Evolutionary conservation across 225 moss, liverwort and hornwort species (phyloP), one percentile per base, ranked within the genome.

Genomic region (Neckera pumila): DNA sequence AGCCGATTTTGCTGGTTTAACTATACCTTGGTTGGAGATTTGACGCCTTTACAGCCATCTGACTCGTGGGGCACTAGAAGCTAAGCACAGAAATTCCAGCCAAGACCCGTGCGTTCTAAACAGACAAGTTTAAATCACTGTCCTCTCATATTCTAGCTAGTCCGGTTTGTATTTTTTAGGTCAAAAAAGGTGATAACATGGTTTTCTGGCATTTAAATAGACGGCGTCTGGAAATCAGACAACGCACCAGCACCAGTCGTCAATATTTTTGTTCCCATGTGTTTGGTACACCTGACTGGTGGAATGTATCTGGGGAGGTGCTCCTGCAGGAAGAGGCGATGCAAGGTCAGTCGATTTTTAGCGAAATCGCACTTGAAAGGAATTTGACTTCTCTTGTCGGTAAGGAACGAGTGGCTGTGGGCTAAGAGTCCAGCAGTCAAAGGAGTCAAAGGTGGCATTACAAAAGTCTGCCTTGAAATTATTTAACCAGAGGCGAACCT

Each of bases 301-400:
- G 66, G 88, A 85, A 90, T 83, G 92, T 66, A 61, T 60, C 66
- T 79, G 45, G 66, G 59, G 86, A 92, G 90, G 90, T 88, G 83
- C 88, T 88, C 70, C 84, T 76, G 82, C 56, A 33, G 61, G 54
- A 70, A 27, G 75, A 74, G 76, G 33, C 17, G 26, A 51, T 57
- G 53, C 62, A 89, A 56, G 58, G 63, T 27, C 49, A 51, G 70
- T 71, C 71, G 64, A 56, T 51, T 82, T 47, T 40, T 38, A 19
- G 65, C 58, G 17, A 65, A 85, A 73, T 88, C 51, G 69, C 67
- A 18, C 28, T 61, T 33, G 33, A 71, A 87, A 79, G 60, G 58
- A 53, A 38, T 66, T 83, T 83, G 83, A 86, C 87, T 90, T 83
- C 59, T 66, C 80, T 80, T 87, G 88, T 89, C 89, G 85, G 91